These are phyloP conservation scores for Begonia peltatifolia DNA, from an alignment of 306 rosid genomes.

Conservation along the genomic window DNA sequence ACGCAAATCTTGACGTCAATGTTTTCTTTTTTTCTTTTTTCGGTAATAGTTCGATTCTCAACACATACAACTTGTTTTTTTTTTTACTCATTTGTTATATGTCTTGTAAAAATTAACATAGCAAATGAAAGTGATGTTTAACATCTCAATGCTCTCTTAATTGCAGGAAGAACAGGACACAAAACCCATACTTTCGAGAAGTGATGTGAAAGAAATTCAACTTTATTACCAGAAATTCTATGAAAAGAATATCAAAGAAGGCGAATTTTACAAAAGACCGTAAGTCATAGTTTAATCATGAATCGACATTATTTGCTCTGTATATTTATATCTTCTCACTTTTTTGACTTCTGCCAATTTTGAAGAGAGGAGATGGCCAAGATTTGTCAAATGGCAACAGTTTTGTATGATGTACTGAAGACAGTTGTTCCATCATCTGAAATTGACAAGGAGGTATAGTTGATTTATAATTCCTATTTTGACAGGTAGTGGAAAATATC, in stretches of 20 bases:
- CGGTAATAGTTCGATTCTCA: too few relatives aligned
- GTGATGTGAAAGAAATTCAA: constrained; percentile 48
- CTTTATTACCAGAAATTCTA: constrained; percentile 47
- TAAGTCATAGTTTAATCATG: constrained; percentile 37
- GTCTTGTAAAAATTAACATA: too few relatives aligned
- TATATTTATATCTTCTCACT: constrained; percentile 2
- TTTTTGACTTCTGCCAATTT: constrained; percentile 6
- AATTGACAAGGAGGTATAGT: constrained; percentile 43
- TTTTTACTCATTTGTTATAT: too few relatives aligned
- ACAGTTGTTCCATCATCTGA: constrained; percentile 22
- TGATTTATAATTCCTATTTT: constrained; percentile 11
- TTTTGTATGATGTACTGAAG: constrained; percentile 65
- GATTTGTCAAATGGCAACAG: constrained; percentile 61
- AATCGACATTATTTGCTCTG: constrained; percentile 10
- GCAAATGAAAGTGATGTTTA: constrained; percentile 3
- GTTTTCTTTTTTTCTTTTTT: too few relatives aligned
- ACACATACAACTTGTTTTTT: too few relatives aligned
- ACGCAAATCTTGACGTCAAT: too few relatives aligned
- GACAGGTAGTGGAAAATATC: constrained; percentile 5
- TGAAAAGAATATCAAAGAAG: constrained; percentile 36
- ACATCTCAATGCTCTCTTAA: constrained; percentile 1
- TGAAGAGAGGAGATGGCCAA: constrained; percentile 93
- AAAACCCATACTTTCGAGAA: constrained; percentile 2
- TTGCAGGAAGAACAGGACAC: constrained; percentile 58
- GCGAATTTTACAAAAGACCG: constrained; percentile 63